Base-by-base conservation (phyloP, 345 rosid genomes). In the Aquilaria yunnanensis region DNA sequence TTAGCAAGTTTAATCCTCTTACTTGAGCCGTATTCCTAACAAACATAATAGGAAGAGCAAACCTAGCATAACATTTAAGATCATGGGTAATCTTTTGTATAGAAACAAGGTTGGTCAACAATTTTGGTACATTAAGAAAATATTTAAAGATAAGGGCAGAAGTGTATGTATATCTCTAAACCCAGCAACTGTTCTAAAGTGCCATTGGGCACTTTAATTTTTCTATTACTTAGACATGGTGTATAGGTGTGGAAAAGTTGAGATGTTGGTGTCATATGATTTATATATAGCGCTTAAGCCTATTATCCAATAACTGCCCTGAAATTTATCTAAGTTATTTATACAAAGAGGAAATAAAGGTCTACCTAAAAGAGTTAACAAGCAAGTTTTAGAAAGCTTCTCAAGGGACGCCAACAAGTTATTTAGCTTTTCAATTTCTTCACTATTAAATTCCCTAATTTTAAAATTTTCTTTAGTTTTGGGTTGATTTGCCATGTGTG, bases 141-240 rank as follows among this genome's bases (percentile, higher is more conserved):
- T 47, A 46, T 47, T 47, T 60, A 10, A 60, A 41, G 58, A 30
- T 12, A 55, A 56, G 46, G 60, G 13, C 45, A 56, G 8, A 1
- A 23, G 23, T 23, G 23, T 23, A 23, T 23, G 23, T 23, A 23
- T 23, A 23, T 23, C 23, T 23, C 23, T 23, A 23, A 23, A 23
- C 23, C 23, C 1, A 31, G 12, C 55, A 10, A 61, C 30, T 12
- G 30, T 61, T 29, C 32, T 2, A 31, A 2, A 4, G 46, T 23
- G 9, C 47, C 31, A 13, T 61, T 14, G 2, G 31, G 45, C 4
- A 12, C 10, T 13, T 3, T 33, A 2, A 61, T 47, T 48, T 61
- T 61, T 29, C 30, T 13, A 49, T 49, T 61, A 2, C 45, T 48
- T 8, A 31, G 54, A 61, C 54, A 61, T 48, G 46, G 64, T 3